A percentile compares a stretch with the other conserved stretches of the same genome.
phyloP scores from a whole-genome alignment of 2,329 filamentous ascomycete genomes.

The Ascochyta pisi region DNA sequence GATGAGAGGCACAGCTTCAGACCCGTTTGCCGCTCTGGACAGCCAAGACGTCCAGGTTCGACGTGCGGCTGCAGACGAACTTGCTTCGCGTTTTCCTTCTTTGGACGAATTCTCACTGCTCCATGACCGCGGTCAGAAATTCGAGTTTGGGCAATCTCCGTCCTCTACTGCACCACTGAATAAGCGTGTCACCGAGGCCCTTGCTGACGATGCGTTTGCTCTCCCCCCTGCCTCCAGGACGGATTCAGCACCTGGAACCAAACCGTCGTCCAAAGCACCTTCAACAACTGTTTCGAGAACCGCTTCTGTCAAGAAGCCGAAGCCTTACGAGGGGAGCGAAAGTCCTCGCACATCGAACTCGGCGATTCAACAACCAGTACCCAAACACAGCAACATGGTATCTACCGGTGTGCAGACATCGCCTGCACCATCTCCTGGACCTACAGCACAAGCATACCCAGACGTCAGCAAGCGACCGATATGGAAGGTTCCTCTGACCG shows the following conservation, averaged over 20 bases:
- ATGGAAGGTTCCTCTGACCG: slow-evolving; percentile 59
- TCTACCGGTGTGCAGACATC: slow-evolving; percentile 84
- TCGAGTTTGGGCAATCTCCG: slow-evolving; percentile 70
- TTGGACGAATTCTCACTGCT: slow-evolving; percentile 91
- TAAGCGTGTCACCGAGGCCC: slow-evolving; percentile 73
- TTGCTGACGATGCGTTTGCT: slow-evolving; percentile 86
- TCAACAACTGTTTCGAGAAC: slow-evolving; percentile 42
- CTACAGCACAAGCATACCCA: slow-evolving; percentile 42
- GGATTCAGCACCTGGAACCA: slow-evolving; percentile 37
- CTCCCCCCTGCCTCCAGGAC: slow-evolving; percentile 47
- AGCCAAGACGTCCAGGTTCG: slow-evolving; percentile 61
- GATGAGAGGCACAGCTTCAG: slow-evolving; percentile 70
- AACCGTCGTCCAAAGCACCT: slow-evolving; percentile 38
- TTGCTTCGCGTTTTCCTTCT: slow-evolving; percentile 85
- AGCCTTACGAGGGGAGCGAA: slow-evolving; percentile 18
- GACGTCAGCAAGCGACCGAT: slow-evolving; percentile 56
- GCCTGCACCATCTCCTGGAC: slow-evolving; percentile 54
- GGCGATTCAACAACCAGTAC: slow-evolving; percentile 53
- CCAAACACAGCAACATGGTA: slow-evolving; percentile 62
- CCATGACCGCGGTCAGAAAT: slow-evolving; percentile 82
- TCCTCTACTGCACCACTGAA: slow-evolving; percentile 60
- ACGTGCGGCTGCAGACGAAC: slow-evolving; percentile 71
- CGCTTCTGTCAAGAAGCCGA: slow-evolving; percentile 41
- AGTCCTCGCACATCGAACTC: slow-evolving; percentile 34
- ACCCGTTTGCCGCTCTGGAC: slow-evolving; percentile 92